Evolutionary conservation across 495 filamentous ascomycete genomes (phyloP).

Genomic region (Letharia lupina): DNA sequence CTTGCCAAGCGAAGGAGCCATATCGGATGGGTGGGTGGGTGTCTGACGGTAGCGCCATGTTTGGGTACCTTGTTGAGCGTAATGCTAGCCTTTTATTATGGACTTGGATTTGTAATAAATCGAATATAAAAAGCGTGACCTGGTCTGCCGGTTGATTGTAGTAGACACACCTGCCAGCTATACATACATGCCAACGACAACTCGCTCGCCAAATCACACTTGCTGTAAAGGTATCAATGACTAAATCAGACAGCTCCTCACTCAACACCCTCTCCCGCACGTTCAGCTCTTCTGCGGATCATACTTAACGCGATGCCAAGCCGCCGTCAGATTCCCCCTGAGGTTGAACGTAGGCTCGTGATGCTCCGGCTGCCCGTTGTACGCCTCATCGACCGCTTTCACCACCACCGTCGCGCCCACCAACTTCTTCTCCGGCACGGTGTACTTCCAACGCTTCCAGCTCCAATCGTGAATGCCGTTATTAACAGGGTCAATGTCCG

Average conservation of each 20-base stretch:
- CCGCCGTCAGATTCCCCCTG: slow-evolving; percentile 46
- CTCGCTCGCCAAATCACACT: not conserved
- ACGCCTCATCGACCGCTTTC: slow-evolving; percentile 50
- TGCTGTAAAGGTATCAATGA: not conserved
- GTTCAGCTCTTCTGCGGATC: not conserved
- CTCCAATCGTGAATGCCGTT: slow-evolving; percentile 2
- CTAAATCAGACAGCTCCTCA: not conserved
- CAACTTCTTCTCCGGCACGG: slow-evolving; percentile 47
- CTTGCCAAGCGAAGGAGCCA: too few species aligned
- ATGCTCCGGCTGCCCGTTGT: slow-evolving; percentile 48
- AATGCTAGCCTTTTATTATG: too few species aligned
- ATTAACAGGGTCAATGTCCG: not conserved
- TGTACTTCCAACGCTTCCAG: slow-evolving; percentile 35
- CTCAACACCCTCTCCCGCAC: not conserved
- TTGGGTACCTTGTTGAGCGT: too few species aligned
- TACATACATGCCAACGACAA: not conserved
- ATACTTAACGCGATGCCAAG: slow-evolving; percentile 40
- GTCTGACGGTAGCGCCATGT: too few species aligned
- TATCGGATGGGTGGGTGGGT: too few species aligned
- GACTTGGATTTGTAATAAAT: too few species aligned
- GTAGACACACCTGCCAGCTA: not conserved
- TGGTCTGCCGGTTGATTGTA: not conserved
- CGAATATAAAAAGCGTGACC: not conserved
- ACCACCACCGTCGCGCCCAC: slow-evolving; percentile 38
- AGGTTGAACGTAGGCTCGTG: slow-evolving; percentile 46